These are phyloP conservation scores for Tricladium varicosporioides DNA, from an alignment of 2,329 filamentous ascomycete species.

Conservation along the genomic window DNA sequence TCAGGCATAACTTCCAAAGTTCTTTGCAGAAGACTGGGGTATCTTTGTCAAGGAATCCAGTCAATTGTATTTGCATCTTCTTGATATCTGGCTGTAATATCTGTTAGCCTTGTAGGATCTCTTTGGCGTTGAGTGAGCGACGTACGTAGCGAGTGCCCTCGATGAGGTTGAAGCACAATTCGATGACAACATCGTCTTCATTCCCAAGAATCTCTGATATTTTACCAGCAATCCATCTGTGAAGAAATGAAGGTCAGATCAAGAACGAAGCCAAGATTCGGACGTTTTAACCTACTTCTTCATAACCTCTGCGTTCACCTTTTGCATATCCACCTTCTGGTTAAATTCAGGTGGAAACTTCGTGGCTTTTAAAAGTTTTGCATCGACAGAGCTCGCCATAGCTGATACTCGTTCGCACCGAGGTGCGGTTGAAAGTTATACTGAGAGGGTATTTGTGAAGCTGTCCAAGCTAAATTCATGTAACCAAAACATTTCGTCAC, in stretches of 20 bases:
- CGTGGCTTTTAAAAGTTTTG: constrained; percentile 84
- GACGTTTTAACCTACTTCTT: constrained; percentile 69
- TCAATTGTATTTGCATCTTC: constrained; percentile 88
- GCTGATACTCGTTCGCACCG: constrained; percentile 22
- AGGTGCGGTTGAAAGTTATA: constrained; percentile 1
- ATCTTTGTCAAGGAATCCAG: constrained; percentile 92
- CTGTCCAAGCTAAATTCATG: neutral
- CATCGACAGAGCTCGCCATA: constrained; percentile 84
- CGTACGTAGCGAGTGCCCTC: constrained; percentile 76
- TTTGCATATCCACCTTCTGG: constrained; percentile 94
- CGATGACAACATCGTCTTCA: constrained; percentile 94
- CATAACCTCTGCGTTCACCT: constrained; percentile 96
- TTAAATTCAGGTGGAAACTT: constrained; percentile 94
- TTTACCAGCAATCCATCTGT: constrained; percentile 87
- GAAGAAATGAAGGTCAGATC: neutral
- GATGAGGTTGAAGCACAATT: constrained; percentile 69
- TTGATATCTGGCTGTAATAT: constrained; percentile 83
- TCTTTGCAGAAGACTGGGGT: constrained; percentile 88
- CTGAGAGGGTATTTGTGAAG: neutral
- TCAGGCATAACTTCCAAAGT: constrained; percentile 86
- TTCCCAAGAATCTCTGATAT: constrained; percentile 85
- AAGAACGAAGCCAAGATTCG: neutral
- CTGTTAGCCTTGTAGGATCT: constrained; percentile 27
- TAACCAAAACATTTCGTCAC: constrained; percentile 20
- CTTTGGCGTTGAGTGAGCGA: constrained; percentile 19